Evolutionary conservation across 139 green algal species (phyloP).

Genomic region (Zygnema circumcarinatum): DNA sequence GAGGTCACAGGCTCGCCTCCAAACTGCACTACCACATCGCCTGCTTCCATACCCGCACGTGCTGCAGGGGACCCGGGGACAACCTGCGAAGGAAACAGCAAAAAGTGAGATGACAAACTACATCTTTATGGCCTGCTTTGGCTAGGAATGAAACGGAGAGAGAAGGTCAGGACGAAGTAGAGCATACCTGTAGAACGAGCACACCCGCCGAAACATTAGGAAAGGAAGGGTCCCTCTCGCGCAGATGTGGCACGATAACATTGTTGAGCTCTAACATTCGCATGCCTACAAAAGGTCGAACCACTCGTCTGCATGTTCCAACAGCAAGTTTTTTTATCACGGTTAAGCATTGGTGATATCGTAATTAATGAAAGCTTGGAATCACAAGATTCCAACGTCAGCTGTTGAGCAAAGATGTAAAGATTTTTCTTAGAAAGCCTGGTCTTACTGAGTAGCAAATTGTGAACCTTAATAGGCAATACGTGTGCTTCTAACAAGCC

Average conservation of each 20-base stretch:
- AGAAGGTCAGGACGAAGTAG: background rate
- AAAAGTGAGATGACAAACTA: background rate
- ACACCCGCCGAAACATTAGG: slow-evolving; percentile 52
- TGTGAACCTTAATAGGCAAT: too few relatives aligned
- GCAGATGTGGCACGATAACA: slow-evolving; percentile 51
- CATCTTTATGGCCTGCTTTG: background rate
- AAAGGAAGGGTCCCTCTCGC: slow-evolving; percentile 59
- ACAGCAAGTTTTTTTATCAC: background rate
- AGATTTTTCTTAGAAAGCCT: too few relatives aligned
- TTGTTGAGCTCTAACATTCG: slow-evolving; percentile 69
- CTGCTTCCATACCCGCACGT: slow-evolving; percentile 38
- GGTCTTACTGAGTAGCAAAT: too few relatives aligned
- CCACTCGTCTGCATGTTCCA: slow-evolving; percentile 59
- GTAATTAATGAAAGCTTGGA: background rate
- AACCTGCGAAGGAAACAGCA: slow-evolving; percentile 35
- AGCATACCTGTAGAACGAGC: slow-evolving; percentile 60
- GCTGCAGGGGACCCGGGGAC: slow-evolving; percentile 63
- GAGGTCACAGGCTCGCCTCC: slow-evolving; percentile 42
- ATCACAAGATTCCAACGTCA: too few relatives aligned
- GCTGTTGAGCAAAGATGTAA: too few relatives aligned
- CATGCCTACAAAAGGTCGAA: slow-evolving; percentile 65
- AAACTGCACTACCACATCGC: slow-evolving; percentile 66
- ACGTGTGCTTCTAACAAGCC: too few relatives aligned
- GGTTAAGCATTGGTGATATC: background rate
- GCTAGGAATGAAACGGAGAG: background rate